These are phyloP conservation scores for Xylaria sp. DNA, from an alignment of 2,329 filamentous ascomycete genomes.

Conservation along the genomic window DNA sequence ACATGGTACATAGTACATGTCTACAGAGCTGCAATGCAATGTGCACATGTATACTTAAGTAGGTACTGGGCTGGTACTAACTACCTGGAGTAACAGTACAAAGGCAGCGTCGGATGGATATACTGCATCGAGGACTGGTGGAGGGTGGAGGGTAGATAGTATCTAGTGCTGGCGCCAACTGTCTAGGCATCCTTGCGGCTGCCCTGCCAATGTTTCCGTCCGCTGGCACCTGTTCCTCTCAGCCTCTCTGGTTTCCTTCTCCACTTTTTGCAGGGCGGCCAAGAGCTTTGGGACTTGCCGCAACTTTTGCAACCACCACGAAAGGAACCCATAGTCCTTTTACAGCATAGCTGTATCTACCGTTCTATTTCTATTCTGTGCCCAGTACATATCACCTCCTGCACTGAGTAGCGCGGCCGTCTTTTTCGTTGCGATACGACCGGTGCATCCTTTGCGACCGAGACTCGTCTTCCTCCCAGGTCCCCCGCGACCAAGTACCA, in stretches of 20 bases:
- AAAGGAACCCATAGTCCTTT: constrained; percentile 26
- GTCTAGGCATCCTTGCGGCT: neutral
- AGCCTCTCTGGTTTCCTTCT: constrained; percentile 23
- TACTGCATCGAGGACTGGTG: too few relatives aligned
- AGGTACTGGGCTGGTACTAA: too few relatives aligned
- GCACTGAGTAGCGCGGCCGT: constrained; percentile 14
- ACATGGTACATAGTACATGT: too few relatives aligned
- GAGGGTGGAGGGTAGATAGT: too few relatives aligned
- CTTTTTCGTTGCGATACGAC: constrained; percentile 12
- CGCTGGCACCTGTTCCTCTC: constrained; percentile 21
- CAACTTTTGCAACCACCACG: constrained; percentile 40
- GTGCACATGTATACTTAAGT: too few relatives aligned
- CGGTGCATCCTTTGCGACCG: constrained; percentile 28
- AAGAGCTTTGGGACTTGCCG: constrained; percentile 35
- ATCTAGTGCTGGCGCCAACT: constrained; percentile 13
- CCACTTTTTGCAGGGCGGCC: constrained; percentile 36
- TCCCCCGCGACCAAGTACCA: constrained; percentile 31
- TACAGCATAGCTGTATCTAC: constrained; percentile 11
- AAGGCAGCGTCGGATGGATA: too few relatives aligned
- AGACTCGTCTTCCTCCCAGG: constrained; percentile 6
- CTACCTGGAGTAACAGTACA: too few relatives aligned
- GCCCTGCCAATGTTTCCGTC: neutral
- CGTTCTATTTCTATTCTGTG: constrained; percentile 23
- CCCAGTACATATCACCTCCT: constrained; percentile 14
- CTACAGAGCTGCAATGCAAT: too few relatives aligned